Evolutionary conservation across 2,329 filamentous ascomycete species (phyloP).

Genomic region (Beauveria sp.): DNA sequence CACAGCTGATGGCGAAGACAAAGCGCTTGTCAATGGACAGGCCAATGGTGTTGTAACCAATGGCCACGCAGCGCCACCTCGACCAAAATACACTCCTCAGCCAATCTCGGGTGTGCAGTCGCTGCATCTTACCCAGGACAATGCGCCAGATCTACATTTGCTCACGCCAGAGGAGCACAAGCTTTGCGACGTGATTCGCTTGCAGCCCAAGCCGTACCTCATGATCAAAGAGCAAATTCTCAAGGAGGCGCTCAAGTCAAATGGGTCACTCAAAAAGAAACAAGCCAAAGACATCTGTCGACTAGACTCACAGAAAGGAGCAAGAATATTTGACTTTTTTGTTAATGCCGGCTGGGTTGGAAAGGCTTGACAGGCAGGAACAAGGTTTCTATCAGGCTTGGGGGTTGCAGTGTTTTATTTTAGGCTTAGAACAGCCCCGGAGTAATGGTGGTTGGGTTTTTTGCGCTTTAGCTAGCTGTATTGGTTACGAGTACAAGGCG

Average conservation of each 20-base stretch:
- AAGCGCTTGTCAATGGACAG: conserved; percentile 46
- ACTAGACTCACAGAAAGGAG: conserved; percentile 78
- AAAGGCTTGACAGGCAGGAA: conserved; percentile 50
- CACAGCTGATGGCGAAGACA: conserved; percentile 41
- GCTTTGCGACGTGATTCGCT: conserved; percentile 72
- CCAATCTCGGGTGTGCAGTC: conserved; percentile 55
- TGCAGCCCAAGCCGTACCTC: conserved; percentile 91
- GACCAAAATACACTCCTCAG: conserved; percentile 46
- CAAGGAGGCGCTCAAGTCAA: conserved; percentile 81
- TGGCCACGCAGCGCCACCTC: conserved; percentile 25
- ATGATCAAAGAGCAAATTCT: conserved; percentile 92
- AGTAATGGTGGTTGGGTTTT: neutral
- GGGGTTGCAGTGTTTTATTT: neutral
- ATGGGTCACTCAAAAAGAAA: conserved; percentile 88
- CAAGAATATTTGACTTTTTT: conserved; percentile 89
- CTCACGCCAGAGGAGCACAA: conserved; percentile 78
- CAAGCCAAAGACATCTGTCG: conserved; percentile 78
- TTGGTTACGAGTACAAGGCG: neutral
- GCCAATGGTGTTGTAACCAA: conserved; percentile 32
- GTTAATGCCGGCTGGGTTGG: conserved; percentile 87
- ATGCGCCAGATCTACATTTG: conserved; percentile 75
- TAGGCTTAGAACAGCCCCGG: neutral
- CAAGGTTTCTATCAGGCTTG: neutral
- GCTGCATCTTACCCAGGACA: conserved; percentile 65
- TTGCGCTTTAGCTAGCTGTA: neutral